A percentile compares a stretch with the other conserved stretches of the same genome.
Evolutionary conservation across 768 basidiomycete species (phyloP).

Genomic region (Antrodiella citrinella): DNA sequence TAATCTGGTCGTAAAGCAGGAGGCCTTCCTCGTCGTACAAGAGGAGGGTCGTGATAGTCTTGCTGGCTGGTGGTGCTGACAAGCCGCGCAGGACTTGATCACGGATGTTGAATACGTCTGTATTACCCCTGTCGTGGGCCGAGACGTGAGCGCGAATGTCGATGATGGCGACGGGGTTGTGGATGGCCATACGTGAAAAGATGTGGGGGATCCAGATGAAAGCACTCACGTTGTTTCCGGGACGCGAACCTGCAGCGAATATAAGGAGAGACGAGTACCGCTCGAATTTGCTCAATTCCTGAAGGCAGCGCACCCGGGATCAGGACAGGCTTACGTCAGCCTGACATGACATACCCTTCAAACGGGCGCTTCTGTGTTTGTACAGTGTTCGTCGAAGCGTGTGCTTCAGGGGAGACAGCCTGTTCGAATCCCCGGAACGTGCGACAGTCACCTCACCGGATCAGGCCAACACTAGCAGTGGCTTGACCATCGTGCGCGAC

Average conservation of each 20-base stretch:
- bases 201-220: slow-evolving; percentile 1
- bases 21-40: slow-evolving; percentile 86
- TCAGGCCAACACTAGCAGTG: neutral
- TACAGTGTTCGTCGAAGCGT: too few relatives aligned
- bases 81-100: slow-evolving; percentile 50
- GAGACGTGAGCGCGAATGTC: slow-evolving; percentile 12
- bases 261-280: too few relatives aligned
- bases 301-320: neutral
- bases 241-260: too few relatives aligned
- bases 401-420: neutral
- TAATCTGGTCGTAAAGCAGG: slow-evolving; percentile 79
- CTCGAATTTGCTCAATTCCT: too few relatives aligned
- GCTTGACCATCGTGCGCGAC: neutral
- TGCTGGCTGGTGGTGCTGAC: slow-evolving; percentile 41
- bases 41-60: slow-evolving; percentile 70
- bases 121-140: slow-evolving; percentile 18
- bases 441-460: neutral
- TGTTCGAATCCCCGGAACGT: neutral
- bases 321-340: neutral
- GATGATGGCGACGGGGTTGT: slow-evolving; percentile 14
- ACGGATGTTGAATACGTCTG: slow-evolving; percentile 25
- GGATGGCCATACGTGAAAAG: neutral
- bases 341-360: neutral
- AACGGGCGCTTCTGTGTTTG: neutral
- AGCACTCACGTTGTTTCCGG: too few relatives aligned